Conservation (phyloP, 1,139 yeast species). For the Scheffersomyces parashehatae region DNA sequence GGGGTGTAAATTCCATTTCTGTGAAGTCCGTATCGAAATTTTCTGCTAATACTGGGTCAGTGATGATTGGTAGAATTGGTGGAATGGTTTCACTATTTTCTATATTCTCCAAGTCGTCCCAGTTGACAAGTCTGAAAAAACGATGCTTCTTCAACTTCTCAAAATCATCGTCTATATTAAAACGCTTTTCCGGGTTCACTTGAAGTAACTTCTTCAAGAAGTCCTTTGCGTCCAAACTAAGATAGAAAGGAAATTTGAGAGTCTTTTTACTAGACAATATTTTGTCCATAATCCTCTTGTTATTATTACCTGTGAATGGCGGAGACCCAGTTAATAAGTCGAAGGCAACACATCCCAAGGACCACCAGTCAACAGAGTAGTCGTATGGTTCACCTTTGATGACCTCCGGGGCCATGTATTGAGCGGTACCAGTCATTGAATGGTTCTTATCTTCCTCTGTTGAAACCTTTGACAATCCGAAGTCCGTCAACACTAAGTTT, state of each 20-base stretch:
- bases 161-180: conserved; percentile 62
- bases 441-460: conserved; percentile 46
- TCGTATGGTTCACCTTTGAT: conserved; percentile 84
- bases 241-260: conserved; percentile 76
- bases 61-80: conserved; percentile 83
- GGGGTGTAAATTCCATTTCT: conserved; percentile 59
- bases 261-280: conserved; percentile 65
- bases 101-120: conserved; percentile 62
- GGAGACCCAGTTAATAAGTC: conserved; percentile 92
- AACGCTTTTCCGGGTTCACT: conserved; percentile 72
- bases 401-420: conserved; percentile 96
- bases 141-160: conserved; percentile 63
- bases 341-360: conserved; percentile 84
- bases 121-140: conserved; percentile 76
- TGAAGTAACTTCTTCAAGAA: conserved; percentile 69
- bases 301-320: conserved; percentile 89
- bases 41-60: conserved; percentile 86
- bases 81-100: conserved; percentile 44
- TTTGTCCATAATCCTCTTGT: conserved; percentile 78
- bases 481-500: conserved; percentile 83
- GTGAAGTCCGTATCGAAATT: conserved; percentile 91
- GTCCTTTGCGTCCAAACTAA: conserved; percentile 85
- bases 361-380: conserved; percentile 95
- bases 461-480: conserved; percentile 83
- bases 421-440: conserved; percentile 91